Evolutionary conservation across 2,329 filamentous ascomycete genomes (phyloP).

Genomic region (Pestalotiopsis sp.): DNA sequence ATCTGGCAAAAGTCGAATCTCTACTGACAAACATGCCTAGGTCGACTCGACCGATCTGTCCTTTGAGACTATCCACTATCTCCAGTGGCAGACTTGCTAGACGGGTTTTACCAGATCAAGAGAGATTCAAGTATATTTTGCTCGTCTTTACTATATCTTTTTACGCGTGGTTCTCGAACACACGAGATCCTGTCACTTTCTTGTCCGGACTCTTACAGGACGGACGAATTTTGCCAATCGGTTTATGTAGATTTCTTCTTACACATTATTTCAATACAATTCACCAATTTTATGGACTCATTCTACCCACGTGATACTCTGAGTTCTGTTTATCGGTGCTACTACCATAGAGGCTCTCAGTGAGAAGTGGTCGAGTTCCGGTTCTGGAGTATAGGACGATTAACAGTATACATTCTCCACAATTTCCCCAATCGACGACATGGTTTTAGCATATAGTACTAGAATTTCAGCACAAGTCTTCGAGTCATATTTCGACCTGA

Average conservation of each 20-base stretch:
- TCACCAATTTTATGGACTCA: neutral
- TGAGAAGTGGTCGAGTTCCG: too few species aligned
- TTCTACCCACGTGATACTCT: too few species aligned
- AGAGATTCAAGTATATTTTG: neutral
- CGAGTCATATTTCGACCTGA: too few species aligned
- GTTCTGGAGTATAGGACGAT: too few species aligned
- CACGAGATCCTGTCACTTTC: neutral
- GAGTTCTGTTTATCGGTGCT: too few species aligned
- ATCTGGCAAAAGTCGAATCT: neutral
- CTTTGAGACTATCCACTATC: conserved; percentile 26
- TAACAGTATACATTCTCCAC: too few species aligned
- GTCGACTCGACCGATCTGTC: conserved; percentile 34
- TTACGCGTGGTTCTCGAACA: neutral
- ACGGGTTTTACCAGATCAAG: neutral
- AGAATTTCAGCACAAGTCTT: too few species aligned
- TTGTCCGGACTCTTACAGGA: neutral
- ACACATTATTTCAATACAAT: neutral
- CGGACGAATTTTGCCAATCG: neutral
- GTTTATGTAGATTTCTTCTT: neutral
- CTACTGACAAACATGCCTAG: conserved; percentile 14
- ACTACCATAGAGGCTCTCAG: too few species aligned
- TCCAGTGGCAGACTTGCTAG: conserved; percentile 26
- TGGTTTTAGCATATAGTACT: too few species aligned
- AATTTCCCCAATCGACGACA: too few species aligned
- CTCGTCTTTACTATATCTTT: too few species aligned